Evolutionary conservation across 495 filamentous ascomycete species (phyloP).

Genomic region (Lichina pygmaea): DNA sequence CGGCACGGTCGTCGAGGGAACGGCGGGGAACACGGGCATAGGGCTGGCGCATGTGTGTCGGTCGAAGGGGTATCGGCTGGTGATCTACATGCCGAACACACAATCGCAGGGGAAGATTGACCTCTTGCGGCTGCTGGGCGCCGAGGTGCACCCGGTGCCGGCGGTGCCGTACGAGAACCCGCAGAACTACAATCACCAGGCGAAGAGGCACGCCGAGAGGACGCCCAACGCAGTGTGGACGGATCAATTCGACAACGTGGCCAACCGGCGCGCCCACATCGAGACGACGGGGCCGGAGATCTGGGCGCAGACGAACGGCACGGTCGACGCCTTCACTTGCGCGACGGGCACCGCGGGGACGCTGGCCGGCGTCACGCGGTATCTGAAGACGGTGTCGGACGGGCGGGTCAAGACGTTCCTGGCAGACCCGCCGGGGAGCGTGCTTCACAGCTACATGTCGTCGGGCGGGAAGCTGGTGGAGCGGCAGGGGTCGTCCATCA

Average conservation of each 20-base stretch:
- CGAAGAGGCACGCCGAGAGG: constrained; percentile 57
- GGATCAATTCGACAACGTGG: constrained; percentile 92
- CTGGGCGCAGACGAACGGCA: constrained; percentile 76
- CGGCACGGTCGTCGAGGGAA: constrained; percentile 89
- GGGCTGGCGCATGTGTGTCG: constrained; percentile 92
- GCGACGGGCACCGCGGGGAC: constrained; percentile 85
- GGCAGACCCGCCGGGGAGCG: constrained; percentile 78
- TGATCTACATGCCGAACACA: constrained; percentile 99
- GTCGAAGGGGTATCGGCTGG: constrained; percentile 72
- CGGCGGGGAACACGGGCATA: constrained; percentile 93
- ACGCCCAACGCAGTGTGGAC: constrained; percentile 91
- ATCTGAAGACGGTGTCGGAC: constrained; percentile 58
- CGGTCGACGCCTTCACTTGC: constrained; percentile 83
- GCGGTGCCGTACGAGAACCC: constrained; percentile 93
- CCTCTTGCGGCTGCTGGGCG: constrained; percentile 66
- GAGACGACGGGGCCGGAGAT: constrained; percentile 95
- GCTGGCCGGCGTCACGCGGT: constrained; percentile 67
- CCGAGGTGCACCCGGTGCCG: constrained; percentile 95
- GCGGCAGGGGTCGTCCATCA: constrained; percentile 71
- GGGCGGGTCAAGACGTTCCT: constrained; percentile 72
- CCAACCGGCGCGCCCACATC: constrained; percentile 81
- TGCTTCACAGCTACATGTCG: constrained; percentile 74
- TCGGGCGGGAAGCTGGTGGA: constrained; percentile 62
- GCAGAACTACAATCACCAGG: constrained; percentile 94
- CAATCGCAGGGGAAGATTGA: constrained; percentile 97